Evolutionary conservation across 805 yeast species (phyloP), one percentile per base, ranked within the genome.

Genomic region (Ogataea dorogensis): DNA sequence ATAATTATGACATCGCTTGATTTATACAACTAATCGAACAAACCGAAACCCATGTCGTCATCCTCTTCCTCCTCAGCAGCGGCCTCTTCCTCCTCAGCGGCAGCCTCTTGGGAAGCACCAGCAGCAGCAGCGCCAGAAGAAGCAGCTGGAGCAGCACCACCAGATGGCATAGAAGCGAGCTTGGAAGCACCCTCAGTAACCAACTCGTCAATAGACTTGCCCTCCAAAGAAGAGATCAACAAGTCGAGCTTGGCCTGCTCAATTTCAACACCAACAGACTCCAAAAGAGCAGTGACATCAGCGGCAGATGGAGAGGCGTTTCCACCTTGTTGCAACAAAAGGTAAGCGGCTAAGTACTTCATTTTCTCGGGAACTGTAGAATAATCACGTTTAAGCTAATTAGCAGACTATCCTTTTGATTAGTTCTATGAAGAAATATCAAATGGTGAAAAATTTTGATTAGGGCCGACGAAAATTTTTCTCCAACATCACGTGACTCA

Each of bases 271-370:
- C 97, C 97, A 62, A 91, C 98, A 43, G 98, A 75, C 67, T 86
- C 83, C 67, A 93, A 81, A 63, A 93, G 83, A 58, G 82, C 62
- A 72, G 86, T 74, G 78, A 93, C 78, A 71, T 87, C 91, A 64
- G 84, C 80, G 59, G 95, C 94, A 58, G 95, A 75, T 73, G 98
- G 98, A 62, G 93, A 65, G 67, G 88, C 69, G 77, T 80, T 81
- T 70, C 98, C 98, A 73, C 96, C 96, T 70, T 93, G 88, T 76
- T 83, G 88, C 73, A 93, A 81, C 75, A 91, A 84, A 73, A 93
- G 84, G 80, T 93, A 93, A 73, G 98, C 98, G 75, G 98, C 98
- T 76, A 93, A 84, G 82, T 91, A 91, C 86, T 88, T 93, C 97
- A 88, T 63, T 52, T 43, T 50, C 44, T 38, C 22, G 39, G 35